Conservation (phyloP, 148 eudicot species). For the Heliamphora exappendiculata region DNA sequence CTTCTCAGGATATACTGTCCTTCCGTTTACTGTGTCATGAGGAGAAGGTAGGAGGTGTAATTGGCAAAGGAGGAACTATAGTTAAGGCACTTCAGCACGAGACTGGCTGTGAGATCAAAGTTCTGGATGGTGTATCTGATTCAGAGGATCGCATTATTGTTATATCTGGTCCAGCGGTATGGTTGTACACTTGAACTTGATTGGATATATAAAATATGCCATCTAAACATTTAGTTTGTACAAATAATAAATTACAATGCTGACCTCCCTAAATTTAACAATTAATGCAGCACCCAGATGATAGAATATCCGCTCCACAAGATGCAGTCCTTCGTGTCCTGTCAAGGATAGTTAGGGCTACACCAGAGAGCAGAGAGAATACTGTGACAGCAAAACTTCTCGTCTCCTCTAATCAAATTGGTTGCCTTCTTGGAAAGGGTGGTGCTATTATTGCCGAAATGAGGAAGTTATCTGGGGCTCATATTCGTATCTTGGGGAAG, state of each 20-base stretch:
- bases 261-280: constrained; percentile 8
- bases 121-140: constrained; percentile 49
- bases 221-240: background rate
- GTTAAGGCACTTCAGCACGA: constrained; percentile 69
- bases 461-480: constrained; percentile 88
- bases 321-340: constrained; percentile 89
- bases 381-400: constrained; percentile 56
- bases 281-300: constrained; percentile 77
- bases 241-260: background rate
- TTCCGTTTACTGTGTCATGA: constrained; percentile 69
- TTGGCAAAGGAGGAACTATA: constrained; percentile 86
- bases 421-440: constrained; percentile 93
- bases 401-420: constrained; percentile 83
- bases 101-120: constrained; percentile 88
- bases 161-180: constrained; percentile 91
- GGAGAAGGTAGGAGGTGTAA: constrained; percentile 81
- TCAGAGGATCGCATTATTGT: constrained; percentile 74
- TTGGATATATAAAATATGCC: too few relatives aligned
- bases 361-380: constrained; percentile 64
- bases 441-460: constrained; percentile 84
- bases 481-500: constrained; percentile 72
- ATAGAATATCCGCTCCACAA: constrained; percentile 67
- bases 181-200: constrained; percentile 11
- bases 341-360: constrained; percentile 53
- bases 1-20: constrained; percentile 40